Percentiles rank a stretch among this genome's conserved stretches.
These are phyloP conservation scores for Exophiala oligosperma DNA, from an alignment of 2,329 filamentous ascomycete genomes.

Conservation along the genomic window DNA sequence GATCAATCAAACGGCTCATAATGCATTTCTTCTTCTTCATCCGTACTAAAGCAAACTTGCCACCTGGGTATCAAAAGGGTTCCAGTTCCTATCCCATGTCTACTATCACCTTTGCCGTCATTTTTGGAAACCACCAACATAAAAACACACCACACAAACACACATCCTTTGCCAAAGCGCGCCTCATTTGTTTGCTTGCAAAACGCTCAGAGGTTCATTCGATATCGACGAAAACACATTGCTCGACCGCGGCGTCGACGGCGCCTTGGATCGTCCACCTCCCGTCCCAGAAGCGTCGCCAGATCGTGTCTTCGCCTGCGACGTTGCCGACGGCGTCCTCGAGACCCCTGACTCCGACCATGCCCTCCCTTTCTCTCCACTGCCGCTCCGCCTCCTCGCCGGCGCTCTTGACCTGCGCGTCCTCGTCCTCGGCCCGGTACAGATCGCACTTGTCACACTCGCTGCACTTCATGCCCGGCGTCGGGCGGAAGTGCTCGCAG, in stretches of 20 bases:
- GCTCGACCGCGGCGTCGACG: constrained; percentile 43
- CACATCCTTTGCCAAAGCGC: too few relatives aligned
- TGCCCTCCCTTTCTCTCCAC: constrained; percentile 67
- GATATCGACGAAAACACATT: constrained; percentile 38
- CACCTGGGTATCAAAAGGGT: neutral
- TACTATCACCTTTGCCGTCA: too few relatives aligned
- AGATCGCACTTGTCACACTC: constrained; percentile 82
- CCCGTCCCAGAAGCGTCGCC: constrained; percentile 41
- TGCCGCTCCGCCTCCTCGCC: constrained; percentile 69
- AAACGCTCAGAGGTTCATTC: neutral
- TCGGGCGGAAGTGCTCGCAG: constrained; percentile 88
- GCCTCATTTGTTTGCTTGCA: neutral
- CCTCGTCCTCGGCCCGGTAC: constrained; percentile 69
- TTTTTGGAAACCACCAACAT: too few relatives aligned
- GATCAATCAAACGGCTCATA: too few relatives aligned
- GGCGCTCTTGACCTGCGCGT: constrained; percentile 66
- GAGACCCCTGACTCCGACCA: constrained; percentile 27
- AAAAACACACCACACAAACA: neutral
- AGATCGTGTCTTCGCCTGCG: constrained; percentile 34
- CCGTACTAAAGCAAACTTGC: neutral
- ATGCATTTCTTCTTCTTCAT: too few relatives aligned
- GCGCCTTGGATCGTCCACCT: constrained; percentile 41
- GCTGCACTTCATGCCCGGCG: constrained; percentile 71
- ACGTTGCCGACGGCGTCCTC: constrained; percentile 26
- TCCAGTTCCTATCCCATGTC: neutral